Base-by-base conservation (phyloP, 805 yeast genomes). In the Wickerhamiella occidentalis region DNA sequence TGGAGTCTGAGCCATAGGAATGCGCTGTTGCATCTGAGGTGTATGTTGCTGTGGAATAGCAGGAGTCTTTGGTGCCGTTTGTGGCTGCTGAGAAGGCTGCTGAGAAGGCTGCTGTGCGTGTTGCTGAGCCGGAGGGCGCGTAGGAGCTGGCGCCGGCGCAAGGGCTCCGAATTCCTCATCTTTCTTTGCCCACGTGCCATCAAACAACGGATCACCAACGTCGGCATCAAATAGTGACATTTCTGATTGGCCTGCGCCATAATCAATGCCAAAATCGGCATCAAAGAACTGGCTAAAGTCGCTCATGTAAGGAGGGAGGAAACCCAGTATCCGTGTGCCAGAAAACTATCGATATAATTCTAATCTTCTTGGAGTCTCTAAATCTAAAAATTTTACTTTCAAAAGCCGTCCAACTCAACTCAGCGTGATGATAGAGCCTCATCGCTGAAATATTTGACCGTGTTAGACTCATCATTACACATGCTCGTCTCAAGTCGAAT, bases 281-380 rank as follows among this genome's bases (percentile, higher is more conserved):
- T 49, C 52, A 30, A 45, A 49, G 48, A 49, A 49, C 21, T 49
- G 51, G n/a, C 48, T 35, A 11, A 45, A 35, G 43, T 45, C 48
- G 48, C 48, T 37, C 48, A 45, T 45, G 42, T 38, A 38, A 38
- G 42, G n/a, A 38, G 26, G 42, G 42, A 38, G 42, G 19, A 21
- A 38, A 5, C 17, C 21, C 4, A 15, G 17, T n/a, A n/a, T 3
- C n/a, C 12, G 12, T 17, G 5, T 8, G 9, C 19, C 6, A 5
- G 42, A 21, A 8, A 12, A 19, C n/a, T 21, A 23, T 12, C 6
- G 19, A 38, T 5, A 12, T 18, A 36, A 18, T 18, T 36, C 40
- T 9, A 8, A 36, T 8, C 23, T 36, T 9, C 21, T 6, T 7
- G 15, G 6, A 13, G 12, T 17, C 12, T n/a, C 12, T 12, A 6